Conservation (phyloP, 2,329 filamentous ascomycete species). For the Neopestalotiopsis rosae region DNA sequence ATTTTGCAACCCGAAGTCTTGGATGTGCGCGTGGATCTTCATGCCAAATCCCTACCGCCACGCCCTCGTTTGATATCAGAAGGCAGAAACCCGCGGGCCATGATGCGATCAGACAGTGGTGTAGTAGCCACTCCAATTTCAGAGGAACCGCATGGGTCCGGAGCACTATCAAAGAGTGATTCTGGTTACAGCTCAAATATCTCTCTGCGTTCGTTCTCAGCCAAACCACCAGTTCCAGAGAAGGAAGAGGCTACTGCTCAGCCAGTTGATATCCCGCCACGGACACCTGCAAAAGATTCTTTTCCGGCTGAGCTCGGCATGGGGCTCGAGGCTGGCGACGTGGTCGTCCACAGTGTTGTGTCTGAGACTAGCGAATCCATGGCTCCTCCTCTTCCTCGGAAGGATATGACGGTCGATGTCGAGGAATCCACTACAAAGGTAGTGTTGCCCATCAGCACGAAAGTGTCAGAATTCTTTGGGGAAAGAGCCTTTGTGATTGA, state of each 20-base stretch:
- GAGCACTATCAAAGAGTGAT: conserved; percentile 60
- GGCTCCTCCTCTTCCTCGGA: conserved; percentile 42
- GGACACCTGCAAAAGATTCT: conserved; percentile 1
- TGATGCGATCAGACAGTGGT: conserved; percentile 54
- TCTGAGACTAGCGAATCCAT: conserved; percentile 17
- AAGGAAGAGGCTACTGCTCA: conserved; percentile 26
- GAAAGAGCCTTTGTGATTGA: conserved; percentile 7
- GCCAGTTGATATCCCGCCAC: conserved; percentile 18
- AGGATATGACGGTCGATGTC: conserved; percentile 30
- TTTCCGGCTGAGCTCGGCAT: conserved; percentile 6
- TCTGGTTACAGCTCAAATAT: conserved; percentile 67
- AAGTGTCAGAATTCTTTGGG: background rate
- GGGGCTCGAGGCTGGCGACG: conserved; percentile 1
- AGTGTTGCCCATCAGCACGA: background rate
- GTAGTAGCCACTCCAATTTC: conserved; percentile 52
- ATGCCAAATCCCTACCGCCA: conserved; percentile 44
- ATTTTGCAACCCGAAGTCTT: conserved; percentile 30
- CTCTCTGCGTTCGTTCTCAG: conserved; percentile 58
- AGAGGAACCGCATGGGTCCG: conserved; percentile 41
- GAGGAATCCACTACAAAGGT: background rate
- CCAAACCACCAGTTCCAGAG: conserved; percentile 35
- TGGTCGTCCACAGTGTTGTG: conserved; percentile 14
- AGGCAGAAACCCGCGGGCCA: conserved; percentile 28
- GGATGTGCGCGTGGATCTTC: conserved; percentile 43
- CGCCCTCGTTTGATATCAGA: conserved; percentile 24